phyloP scores from a whole-genome alignment of 176 grass and related monocot genomes.

The Ananas comosus region DNA sequence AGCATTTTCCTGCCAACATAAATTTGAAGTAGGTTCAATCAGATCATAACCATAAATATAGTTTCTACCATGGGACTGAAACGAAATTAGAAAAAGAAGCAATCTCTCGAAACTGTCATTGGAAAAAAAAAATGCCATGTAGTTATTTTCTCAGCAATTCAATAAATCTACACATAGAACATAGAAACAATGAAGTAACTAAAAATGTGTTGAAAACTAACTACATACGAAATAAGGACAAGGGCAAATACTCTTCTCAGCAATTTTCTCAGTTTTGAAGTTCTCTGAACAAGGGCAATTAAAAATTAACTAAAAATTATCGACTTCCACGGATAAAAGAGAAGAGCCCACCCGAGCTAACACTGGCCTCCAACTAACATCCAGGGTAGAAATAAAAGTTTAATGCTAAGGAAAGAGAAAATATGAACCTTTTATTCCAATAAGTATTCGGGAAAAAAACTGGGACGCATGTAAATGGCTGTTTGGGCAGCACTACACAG shows the following conservation, averaged over 20 bases:
- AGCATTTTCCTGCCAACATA: conserved; percentile 64
- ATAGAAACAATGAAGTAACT: too few species aligned
- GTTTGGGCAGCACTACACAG: background rate
- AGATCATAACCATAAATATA: background rate
- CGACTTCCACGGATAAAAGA: too few species aligned
- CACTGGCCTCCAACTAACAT: background rate
- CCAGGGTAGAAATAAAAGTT: background rate
- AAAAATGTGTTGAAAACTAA: too few species aligned
- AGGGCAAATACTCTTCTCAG: too few species aligned
- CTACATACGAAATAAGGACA: too few species aligned
- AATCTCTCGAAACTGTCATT: background rate
- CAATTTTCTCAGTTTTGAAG: too few species aligned
- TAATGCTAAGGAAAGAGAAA: background rate
- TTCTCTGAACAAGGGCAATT: too few species aligned
- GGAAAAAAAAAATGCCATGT: background rate
- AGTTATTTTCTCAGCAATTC: too few species aligned
- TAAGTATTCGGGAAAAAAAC: background rate
- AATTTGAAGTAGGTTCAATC: background rate
- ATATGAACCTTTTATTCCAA: background rate
- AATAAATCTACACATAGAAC: too few species aligned
- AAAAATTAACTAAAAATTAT: too few species aligned
- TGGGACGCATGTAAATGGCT: background rate
- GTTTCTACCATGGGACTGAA: background rate
- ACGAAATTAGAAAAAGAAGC: background rate
- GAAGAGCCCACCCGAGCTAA: too few species aligned